Evolutionary conservation across 78 protist genomes (phyloP), one percentile per base, ranked within the genome.

Genomic region (Monosiga brevicollis): DNA sequence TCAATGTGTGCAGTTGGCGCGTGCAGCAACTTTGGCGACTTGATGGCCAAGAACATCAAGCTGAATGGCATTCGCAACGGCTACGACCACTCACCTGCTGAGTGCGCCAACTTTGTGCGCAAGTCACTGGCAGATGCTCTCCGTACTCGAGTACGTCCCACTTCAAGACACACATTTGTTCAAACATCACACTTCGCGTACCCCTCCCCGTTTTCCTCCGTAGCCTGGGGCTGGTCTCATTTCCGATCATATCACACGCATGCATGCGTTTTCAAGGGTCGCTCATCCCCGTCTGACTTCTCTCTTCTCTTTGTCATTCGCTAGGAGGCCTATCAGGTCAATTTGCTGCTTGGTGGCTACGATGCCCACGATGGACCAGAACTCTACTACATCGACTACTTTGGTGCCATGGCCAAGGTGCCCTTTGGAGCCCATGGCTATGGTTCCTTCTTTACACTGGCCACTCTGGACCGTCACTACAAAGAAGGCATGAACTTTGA

Each of bases 401-500:
- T 87, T 70, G 93, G 88, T 24, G 41, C 90, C 1, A 71, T 87
- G 81, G 84, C 55, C 79, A 85, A 90, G 54, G 77, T 87, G 40
- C 76, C 76, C 71, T 90, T 75, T 78, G 93, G 79, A 36, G 84
- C 88, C 40, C 93, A 90, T 54, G 93, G 93, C 43, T 90, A 87
- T 79, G 76, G 87, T 9, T 10, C 81, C 22, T 85, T 85, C 82
- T 90, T 90, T 32, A 41, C 78, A 2, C 81, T 87, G 36, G 81
- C 88, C 76, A 43, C 84, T 2, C 76, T 90, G 34, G 93, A 90
- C 87, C 76, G 83, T 41, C 85, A 82, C 62, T 89, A 83, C 71
- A 36, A 85, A 24, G 37, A 15, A 26, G 84, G 71, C 54, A 36
- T 90, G 55, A 41, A 83, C 23, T 20, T 77, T 2, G 91, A 87